Evolutionary conservation across 306 rosid genomes (phyloP).

Genomic region (Prunus mira): DNA sequence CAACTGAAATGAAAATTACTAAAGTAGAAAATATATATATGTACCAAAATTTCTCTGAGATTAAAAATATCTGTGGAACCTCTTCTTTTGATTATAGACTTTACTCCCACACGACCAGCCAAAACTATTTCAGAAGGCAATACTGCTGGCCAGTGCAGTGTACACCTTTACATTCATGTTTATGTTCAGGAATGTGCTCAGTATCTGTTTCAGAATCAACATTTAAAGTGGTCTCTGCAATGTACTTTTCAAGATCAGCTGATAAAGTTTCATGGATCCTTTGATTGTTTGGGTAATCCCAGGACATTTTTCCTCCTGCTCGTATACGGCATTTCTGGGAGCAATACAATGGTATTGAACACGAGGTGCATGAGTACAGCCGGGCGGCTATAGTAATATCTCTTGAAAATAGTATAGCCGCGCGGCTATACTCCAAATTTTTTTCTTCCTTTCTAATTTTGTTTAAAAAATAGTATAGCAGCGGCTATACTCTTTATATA

Average conservation of each 20-base stretch:
- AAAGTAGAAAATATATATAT: conserved; percentile 22
- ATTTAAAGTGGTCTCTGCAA: conserved; percentile 37
- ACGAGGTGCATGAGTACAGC: conserved; percentile 62
- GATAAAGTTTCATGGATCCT: conserved; percentile 40
- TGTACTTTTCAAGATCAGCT: conserved; percentile 40
- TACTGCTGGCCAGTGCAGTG: conserved; percentile 76
- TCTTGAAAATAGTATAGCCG: conserved; percentile 20
- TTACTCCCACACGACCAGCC: conserved; percentile 67
- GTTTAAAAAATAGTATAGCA: no score
- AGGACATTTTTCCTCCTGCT: conserved; percentile 55
- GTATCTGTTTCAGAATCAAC: conserved; percentile 35
- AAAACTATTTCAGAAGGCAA: conserved; percentile 83
- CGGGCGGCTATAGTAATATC: no score
- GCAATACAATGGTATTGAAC: conserved; percentile 79
- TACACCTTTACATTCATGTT: conserved; percentile 76
- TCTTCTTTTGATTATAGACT: conserved; percentile 35
- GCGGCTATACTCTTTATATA: no score
- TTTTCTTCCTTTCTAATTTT: no score
- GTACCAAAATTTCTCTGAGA: conserved; percentile 52
- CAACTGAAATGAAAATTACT: conserved; percentile 18
- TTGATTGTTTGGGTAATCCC: conserved; percentile 27
- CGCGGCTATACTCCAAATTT: no score
- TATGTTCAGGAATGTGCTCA: conserved; percentile 61
- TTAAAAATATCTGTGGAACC: conserved; percentile 29
- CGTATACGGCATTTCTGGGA: conserved; percentile 58